Base-by-base conservation (phyloP, 2,329 filamentous ascomycete genomes). In the Neoarthrinium moseri region DNA sequence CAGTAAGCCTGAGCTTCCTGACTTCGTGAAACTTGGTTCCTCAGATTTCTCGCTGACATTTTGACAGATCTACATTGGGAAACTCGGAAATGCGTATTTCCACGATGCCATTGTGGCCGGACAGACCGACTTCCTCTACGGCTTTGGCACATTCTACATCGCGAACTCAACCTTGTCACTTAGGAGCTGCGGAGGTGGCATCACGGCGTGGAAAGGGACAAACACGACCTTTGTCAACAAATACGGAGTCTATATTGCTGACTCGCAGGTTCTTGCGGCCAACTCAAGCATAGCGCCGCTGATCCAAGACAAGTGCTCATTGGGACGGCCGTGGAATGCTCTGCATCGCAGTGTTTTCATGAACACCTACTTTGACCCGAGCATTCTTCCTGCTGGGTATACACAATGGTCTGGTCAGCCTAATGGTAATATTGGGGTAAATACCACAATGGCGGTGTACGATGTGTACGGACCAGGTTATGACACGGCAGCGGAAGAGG, bases 111-210 rank as follows among this genome's bases (percentile, higher is more conserved):
- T 80, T 30, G 72, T 87, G 4, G 83, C 80, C 0, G 84, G 84
- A 0, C 71, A 86, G 56, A 86, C 81, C 0, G 84, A 87, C 55
- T 87, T 87, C 64, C 67, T 87, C 15, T 87, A 86, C 57, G 83
- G 82, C 10, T 86, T 86, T 56, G 83, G 83, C 24, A 86, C 83
- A 0, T 71, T 78, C 4, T 87, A 77, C 72, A 70, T 86, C 34
- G 71, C 80, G 44, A 67, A 71, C 4, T 80, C 75, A 2, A 66
- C 68, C 0, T 62, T 87, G 2, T 66, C 70, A 0, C 70, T 87
- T 10, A 77, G 84, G 8, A 69, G 65, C 53, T 87, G 83, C 53
- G 80, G 81, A 5, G 84, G 84, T n/a, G 84, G 83, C 12, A 80
- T 87, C 45, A 84, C 81, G 0, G 83, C 84, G 0, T 87, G 83